A percentile compares a stretch with the other conserved stretches of the same genome.
Conservation (phyloP, 2,329 filamentous ascomycete species). For the Cercospora berteroae region DNA sequence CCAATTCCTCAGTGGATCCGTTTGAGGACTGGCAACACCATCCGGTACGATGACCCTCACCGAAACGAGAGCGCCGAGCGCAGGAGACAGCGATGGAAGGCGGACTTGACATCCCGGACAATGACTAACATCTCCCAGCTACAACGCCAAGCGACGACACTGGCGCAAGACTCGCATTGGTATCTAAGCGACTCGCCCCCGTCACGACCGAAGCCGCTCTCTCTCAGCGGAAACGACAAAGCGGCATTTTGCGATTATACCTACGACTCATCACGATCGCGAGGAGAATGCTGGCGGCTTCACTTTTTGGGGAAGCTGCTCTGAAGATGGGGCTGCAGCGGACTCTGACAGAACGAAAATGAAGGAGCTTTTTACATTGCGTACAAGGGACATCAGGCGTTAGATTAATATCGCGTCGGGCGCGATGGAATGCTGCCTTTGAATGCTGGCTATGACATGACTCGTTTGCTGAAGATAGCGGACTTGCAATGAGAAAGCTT, state of each 20-base stretch:
- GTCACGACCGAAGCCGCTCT: slow-evolving; percentile 20
- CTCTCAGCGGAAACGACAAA: slow-evolving; percentile 18
- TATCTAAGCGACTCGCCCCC: slow-evolving; percentile 71
- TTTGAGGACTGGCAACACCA: slow-evolving; percentile 97
- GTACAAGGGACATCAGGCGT: slow-evolving; percentile 20
- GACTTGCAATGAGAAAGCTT: slow-evolving; percentile 28
- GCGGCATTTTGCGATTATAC: slow-evolving; percentile 9
- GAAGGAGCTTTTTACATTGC: not conserved
- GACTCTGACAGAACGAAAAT: slow-evolving; percentile 12
- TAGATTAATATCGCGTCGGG: slow-evolving; percentile 11
- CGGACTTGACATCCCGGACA: not conserved
- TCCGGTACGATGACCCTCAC: slow-evolving; percentile 71
- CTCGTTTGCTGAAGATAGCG: slow-evolving; percentile 24
- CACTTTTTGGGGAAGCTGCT: not conserved
- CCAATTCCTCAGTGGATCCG: slow-evolving; percentile 99
- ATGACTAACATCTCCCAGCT: slow-evolving; percentile 57
- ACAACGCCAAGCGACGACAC: slow-evolving; percentile 99
- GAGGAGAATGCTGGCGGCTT: slow-evolving; percentile 10
- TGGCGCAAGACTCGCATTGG: slow-evolving; percentile 99
- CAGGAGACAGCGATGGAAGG: not conserved
- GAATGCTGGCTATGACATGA: slow-evolving; percentile 16
- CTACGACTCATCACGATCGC: slow-evolving; percentile 13
- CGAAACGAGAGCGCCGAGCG: not conserved
- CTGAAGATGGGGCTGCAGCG: slow-evolving; percentile 8
- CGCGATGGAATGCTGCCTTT: slow-evolving; percentile 21